These are phyloP conservation scores for Ceratonia siliqua DNA, from an alignment of 306 rosid genomes.

Conservation along the genomic window DNA sequence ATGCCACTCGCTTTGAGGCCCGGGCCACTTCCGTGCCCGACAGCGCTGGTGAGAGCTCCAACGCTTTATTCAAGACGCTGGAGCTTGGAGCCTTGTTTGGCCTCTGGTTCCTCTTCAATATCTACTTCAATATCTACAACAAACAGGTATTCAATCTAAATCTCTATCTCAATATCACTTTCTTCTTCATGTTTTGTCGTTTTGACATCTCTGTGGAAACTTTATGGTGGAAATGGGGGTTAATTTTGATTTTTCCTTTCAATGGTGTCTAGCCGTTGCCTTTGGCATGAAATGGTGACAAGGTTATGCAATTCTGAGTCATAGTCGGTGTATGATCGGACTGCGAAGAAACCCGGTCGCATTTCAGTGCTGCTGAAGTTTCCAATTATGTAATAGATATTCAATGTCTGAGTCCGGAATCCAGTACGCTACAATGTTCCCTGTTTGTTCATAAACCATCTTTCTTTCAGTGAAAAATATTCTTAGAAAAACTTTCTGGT, in stretches of 20 bases:
- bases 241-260: too few relatives aligned
- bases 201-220: not conserved
- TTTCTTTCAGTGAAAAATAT: not conserved
- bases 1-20: slow-evolving; percentile 40
- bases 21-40: slow-evolving; percentile 70
- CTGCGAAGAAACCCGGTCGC: not conserved
- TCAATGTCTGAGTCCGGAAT: not conserved
- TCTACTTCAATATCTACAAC: slow-evolving; percentile 93
- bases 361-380: not conserved
- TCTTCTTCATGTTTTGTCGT: not conserved
- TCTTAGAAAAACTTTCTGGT: not conserved
- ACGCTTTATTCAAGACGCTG: slow-evolving; percentile 55
- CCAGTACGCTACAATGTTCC: not conserved
- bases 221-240: not conserved
- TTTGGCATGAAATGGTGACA: not conserved
- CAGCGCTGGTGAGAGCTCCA: slow-evolving; percentile 43
- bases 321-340: not conserved
- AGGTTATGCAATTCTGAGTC: not conserved
- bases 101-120: slow-evolving; percentile 90
- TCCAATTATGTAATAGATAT: not conserved
- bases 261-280: not conserved
- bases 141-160: slow-evolving; percentile 63
- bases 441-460: not conserved
- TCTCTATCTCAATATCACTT: not conserved
- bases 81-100: slow-evolving; percentile 84